A percentile compares a stretch with the other conserved stretches of the same genome.
phyloP scores from a whole-genome alignment of 2,329 filamentous ascomycete genomes.

The Penicillium sp. region DNA sequence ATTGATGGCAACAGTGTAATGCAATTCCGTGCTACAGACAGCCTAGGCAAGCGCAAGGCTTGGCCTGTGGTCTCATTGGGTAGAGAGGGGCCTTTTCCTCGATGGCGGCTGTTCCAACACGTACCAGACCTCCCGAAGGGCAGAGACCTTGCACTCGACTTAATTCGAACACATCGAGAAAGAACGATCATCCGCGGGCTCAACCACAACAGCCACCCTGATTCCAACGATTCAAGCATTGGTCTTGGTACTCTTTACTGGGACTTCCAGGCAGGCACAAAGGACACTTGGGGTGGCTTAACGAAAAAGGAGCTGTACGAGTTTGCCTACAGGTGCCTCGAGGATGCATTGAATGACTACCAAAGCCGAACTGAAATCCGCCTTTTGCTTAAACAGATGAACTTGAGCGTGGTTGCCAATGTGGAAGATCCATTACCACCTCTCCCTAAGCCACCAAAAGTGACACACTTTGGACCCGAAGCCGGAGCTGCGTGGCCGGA shows the following conservation, averaged over 20 bases:
- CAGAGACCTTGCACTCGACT: not conserved
- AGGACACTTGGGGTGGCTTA: not conserved
- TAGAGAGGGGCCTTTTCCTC: slow-evolving; percentile 11
- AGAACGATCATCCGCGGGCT: slow-evolving; percentile 8
- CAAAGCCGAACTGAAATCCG: slow-evolving; percentile 9
- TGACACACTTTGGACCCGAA: slow-evolving; percentile 1
- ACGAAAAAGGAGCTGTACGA: slow-evolving; percentile 14
- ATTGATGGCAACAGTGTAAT: not conserved
- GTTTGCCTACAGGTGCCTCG: slow-evolving; percentile 22
- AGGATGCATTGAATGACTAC: slow-evolving; percentile 12
- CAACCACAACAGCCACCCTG: not conserved
- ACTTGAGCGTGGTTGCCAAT: slow-evolving; percentile 4
- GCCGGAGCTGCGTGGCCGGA: not conserved
- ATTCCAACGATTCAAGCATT: slow-evolving; percentile 3
- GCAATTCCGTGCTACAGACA: not conserved
- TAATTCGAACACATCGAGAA: slow-evolving; percentile 9
- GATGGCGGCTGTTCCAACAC: slow-evolving; percentile 7
- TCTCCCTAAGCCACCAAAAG: slow-evolving; percentile 14
- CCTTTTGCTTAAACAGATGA: not conserved
- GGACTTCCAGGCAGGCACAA: slow-evolving; percentile 23
- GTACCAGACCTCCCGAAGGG: not conserved
- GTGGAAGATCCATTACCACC: slow-evolving; percentile 25
- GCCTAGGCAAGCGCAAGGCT: not conserved
- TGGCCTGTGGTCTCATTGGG: slow-evolving; percentile 13
- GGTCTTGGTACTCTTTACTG: slow-evolving; percentile 14